Base-by-base conservation (phyloP, 2,329 filamentous ascomycete species). In the Fusarium buharicum region DNA sequence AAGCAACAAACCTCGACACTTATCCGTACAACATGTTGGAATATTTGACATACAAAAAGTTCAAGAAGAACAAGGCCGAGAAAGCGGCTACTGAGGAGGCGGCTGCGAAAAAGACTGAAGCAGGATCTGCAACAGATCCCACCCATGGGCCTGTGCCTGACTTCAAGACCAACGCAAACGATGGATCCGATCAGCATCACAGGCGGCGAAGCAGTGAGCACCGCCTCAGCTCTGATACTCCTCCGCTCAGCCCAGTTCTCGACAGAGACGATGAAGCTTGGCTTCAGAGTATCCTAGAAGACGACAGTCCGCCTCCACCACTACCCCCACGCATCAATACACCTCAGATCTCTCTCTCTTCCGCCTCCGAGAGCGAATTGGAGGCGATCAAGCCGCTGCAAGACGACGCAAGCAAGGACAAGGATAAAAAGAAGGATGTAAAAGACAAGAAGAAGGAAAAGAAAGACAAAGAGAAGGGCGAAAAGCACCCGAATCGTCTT, bases 21-120 rank as follows among this genome's bases (percentile, higher is more conserved):
- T 28, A 24, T 24, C 22, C 22, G 22, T 24, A 50, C 27, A 62
- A 41, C 44, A 89, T 89, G 87, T 71, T 89, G 59, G 85, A 89
- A 73, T 88, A 86, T 73, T 83, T 89, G 64, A 76, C 80, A 31
- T 84, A 82, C 77, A 88, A 84, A 72, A 89, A 87, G 73, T 77
- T 81, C 70, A 88, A 87, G 77, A 86, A 88, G 74, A 76, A 83
- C 71, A 81, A 79, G 67, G 81, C 77, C 3, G 79, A 85, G 55
- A 83, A 85, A 57, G 75, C 75, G 14, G 74, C 72, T 24, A 67
- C 62, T 24, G 60, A 70, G 22, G 57, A 71, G 48, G 59, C 62
- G 34, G 66, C n/a, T n/a, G n/a, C 67, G 12, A 56, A 62, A 17
- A 50, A 53, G n/a, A 38, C 43, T 9, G 54, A 64, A 51, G 54